Conservation (phyloP, 805 yeast species). For the Metschnikowia cubensis region DNA sequence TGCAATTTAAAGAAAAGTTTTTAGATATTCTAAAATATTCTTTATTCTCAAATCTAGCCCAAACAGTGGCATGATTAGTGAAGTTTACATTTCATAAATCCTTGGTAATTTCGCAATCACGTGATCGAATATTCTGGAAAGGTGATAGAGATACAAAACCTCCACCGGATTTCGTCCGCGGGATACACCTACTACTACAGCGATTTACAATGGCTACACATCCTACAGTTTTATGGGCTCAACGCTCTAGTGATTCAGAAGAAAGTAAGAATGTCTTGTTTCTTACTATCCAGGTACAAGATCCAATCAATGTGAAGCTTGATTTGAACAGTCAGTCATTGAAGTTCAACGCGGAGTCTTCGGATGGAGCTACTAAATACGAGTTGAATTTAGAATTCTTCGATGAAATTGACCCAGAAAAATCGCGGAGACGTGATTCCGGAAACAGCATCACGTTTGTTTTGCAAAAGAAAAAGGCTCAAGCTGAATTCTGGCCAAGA, state of each 20-base stretch:
- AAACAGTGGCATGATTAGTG: background rate
- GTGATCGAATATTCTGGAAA: conserved; percentile 21
- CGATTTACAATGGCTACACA: conserved; percentile 12
- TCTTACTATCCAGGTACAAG: conserved; percentile 70
- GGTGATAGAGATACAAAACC: background rate
- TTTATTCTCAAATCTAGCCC: no score
- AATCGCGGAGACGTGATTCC: conserved; percentile 49
- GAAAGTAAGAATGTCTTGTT: conserved; percentile 69
- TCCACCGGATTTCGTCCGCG: background rate
- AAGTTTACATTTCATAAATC: background rate
- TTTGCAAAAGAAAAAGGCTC: conserved; percentile 62
- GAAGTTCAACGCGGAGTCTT: conserved; percentile 46
- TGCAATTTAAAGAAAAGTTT: background rate
- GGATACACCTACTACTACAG: background rate
- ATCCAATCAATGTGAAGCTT: conserved; percentile 59
- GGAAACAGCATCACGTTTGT: conserved; percentile 64
- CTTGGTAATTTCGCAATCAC: conserved; percentile 1
- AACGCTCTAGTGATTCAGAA: conserved; percentile 78
- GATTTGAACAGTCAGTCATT: conserved; percentile 55
- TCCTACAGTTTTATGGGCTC: conserved; percentile 87
- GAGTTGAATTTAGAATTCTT: conserved; percentile 69
- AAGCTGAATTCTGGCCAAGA: conserved; percentile 92
- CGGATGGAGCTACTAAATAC: conserved; percentile 49
- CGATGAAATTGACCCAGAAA: conserved; percentile 65
- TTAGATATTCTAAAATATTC: background rate